phyloP scores from a whole-genome alignment of 139 green algal species.

The Chlamydomonas eustigma region DNA sequence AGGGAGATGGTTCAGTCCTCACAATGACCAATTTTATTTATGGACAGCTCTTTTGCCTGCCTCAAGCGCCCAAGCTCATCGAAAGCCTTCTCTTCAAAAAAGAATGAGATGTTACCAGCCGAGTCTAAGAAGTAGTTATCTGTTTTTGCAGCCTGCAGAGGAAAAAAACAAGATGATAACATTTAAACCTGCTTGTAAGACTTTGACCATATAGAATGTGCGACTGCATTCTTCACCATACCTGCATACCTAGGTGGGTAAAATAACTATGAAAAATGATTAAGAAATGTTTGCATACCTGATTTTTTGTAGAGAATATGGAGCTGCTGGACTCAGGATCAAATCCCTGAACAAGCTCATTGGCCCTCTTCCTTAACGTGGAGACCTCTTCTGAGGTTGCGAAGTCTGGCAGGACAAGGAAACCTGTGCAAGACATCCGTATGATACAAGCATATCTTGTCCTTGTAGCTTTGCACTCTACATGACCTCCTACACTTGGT shows the following conservation, averaged over 20 bases:
- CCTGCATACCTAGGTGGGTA: too few species aligned
- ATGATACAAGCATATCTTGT: too few species aligned
- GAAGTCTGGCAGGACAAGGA: conserved; percentile 57
- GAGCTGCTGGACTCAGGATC: conserved; percentile 21
- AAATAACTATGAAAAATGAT: too few species aligned
- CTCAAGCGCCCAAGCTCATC: conserved; percentile 41
- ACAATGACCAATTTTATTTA: conserved; percentile 93
- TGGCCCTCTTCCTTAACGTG: conserved; percentile 30
- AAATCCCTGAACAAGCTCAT: conserved; percentile 46
- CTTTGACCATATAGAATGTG: too few species aligned
- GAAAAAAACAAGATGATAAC: conserved; percentile 26
- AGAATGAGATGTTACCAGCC: conserved; percentile 55
- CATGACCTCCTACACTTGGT: too few species aligned
- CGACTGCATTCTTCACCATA: too few species aligned
- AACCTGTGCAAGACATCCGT: conserved; percentile 51
- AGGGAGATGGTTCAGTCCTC: too few species aligned
- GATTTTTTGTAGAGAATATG: conserved; percentile 58
- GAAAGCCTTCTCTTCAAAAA: conserved; percentile 85
- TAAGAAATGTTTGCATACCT: too few species aligned
- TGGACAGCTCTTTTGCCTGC: conserved; percentile 40
- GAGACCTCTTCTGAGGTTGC: conserved; percentile 34
- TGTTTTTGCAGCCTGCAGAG: conserved; percentile 39
- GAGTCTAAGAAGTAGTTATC: conserved; percentile 77
- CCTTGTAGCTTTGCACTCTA: too few species aligned
- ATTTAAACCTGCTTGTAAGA: neutral